These are phyloP conservation scores for Phytophthora aleatoria DNA, from an alignment of 352 stramenopile genomes.

Conservation along the genomic window DNA sequence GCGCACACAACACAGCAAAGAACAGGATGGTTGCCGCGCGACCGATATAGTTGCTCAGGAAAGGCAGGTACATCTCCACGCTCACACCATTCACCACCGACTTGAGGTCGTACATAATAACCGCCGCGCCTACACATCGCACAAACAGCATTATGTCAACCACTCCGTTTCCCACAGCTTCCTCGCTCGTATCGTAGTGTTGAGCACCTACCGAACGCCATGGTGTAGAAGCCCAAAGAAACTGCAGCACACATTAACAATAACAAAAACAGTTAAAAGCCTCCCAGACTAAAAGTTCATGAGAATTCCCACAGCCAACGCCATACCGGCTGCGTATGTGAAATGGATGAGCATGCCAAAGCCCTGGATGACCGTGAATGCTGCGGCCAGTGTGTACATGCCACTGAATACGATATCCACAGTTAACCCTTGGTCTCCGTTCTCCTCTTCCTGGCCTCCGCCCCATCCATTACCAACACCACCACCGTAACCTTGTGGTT, in stretches of 20 bases:
- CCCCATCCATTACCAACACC: constrained; percentile 44
- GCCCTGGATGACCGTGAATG: constrained; percentile 82
- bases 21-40: constrained; percentile 80
- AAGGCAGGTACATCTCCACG: constrained; percentile 86
- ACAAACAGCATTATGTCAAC: constrained; percentile 7
- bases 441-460: constrained; percentile 46
- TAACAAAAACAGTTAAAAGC: constrained; percentile 13
- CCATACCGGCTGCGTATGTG: constrained; percentile 56
- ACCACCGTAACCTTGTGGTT: constrained; percentile 60
- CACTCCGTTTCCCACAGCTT: not conserved
- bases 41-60: constrained; percentile 88
- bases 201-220: constrained; percentile 71
- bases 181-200: not conserved
- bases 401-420: constrained; percentile 87
- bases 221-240: constrained; percentile 79
- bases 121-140: constrained; percentile 44
- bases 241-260: constrained; percentile 40
- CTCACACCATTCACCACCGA: constrained; percentile 82
- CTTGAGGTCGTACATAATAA: constrained; percentile 89
- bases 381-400: constrained; percentile 86
- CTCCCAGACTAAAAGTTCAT: not conserved
- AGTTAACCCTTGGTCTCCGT: constrained; percentile 45
- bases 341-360: constrained; percentile 87
- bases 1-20: constrained; percentile 76
- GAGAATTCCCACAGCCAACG: not conserved